These are phyloP conservation scores for Aureobasidium subglaciale DNA, from an alignment of 2,329 filamentous ascomycete genomes.

Conservation along the genomic window DNA sequence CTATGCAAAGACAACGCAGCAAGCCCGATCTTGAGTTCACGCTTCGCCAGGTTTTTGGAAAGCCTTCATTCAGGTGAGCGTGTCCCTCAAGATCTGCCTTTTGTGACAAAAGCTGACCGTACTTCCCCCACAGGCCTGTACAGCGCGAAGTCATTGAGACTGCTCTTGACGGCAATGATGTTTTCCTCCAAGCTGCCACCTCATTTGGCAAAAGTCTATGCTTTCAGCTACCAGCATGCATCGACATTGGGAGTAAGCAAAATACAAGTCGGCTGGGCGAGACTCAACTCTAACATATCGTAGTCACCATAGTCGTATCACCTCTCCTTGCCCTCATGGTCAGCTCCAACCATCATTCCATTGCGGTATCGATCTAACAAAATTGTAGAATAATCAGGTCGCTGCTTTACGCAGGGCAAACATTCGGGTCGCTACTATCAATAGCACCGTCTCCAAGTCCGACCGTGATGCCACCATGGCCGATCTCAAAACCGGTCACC, in stretches of 20 bases:
- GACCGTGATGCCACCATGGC: constrained; percentile 64
- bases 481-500: constrained; percentile 83
- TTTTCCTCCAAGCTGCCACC: constrained; percentile 86
- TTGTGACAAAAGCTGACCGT: background rate
- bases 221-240: constrained; percentile 39
- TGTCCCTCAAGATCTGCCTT: background rate
- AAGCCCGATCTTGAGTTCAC: constrained; percentile 30
- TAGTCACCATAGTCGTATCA: constrained; percentile 84
- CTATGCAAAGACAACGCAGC: constrained; percentile 8
- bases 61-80: constrained; percentile 27
- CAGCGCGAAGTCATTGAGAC: constrained; percentile 84
- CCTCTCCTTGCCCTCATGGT: constrained; percentile 87
- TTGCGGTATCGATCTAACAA: background rate
- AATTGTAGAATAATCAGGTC: constrained; percentile 68
- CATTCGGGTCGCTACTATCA: constrained; percentile 77
- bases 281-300: background rate
- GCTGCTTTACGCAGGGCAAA: constrained; percentile 66
- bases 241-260: constrained; percentile 72
- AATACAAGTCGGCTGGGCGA: background rate
- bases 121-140: constrained; percentile 51
- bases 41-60: constrained; percentile 30
- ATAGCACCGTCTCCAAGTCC: constrained; percentile 64
- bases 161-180: constrained; percentile 75
- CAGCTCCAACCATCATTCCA: constrained; percentile 19
- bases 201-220: constrained; percentile 55